A percentile compares a stretch with the other conserved stretches of the same genome.
These are phyloP conservation scores for Acephala macrosclerotiorum DNA, from an alignment of 2,329 filamentous ascomycete species.

Conservation along the genomic window DNA sequence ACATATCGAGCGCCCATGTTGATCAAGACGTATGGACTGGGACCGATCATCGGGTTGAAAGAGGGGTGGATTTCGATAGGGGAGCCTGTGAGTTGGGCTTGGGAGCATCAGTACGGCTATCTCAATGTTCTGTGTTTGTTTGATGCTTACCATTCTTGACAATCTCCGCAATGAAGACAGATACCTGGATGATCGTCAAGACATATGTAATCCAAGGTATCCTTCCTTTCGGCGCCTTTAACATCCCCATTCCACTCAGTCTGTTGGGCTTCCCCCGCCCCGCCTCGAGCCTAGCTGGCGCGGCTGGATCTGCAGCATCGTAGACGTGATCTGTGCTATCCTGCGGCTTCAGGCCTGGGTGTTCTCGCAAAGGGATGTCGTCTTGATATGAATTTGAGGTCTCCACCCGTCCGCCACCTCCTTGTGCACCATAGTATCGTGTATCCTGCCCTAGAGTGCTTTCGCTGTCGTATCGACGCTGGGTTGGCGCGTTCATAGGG, in stretches of 20 bases:
- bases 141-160: slow-evolving; percentile 76
- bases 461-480: slow-evolving; percentile 44
- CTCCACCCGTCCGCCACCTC: slow-evolving; percentile 48
- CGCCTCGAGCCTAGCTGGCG: slow-evolving; percentile 40
- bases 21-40: slow-evolving; percentile 87
- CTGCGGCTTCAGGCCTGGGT: slow-evolving; percentile 45
- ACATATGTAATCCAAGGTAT: slow-evolving; percentile 85
- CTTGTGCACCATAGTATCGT: slow-evolving; percentile 58
- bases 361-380: slow-evolving; percentile 64
- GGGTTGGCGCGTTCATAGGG: slow-evolving; percentile 52
- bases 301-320: slow-evolving; percentile 54
- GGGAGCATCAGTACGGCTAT: slow-evolving; percentile 26
- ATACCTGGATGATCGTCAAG: slow-evolving; percentile 78
- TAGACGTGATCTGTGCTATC: slow-evolving; percentile 66
- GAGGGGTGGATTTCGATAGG: slow-evolving; percentile 64
- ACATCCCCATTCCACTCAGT: slow-evolving; percentile 61
- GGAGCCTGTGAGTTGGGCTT: slow-evolving; percentile 78
- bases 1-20: slow-evolving; percentile 95
- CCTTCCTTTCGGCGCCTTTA: slow-evolving; percentile 42
- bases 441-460: slow-evolving; percentile 59
- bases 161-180: slow-evolving; percentile 89
- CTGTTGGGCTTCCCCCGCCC: slow-evolving; percentile 53
- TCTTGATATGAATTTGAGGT: slow-evolving; percentile 50
- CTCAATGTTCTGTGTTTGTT: not conserved
- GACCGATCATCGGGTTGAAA: slow-evolving; percentile 98